Evolutionary conservation across 2,329 filamentous ascomycete species (phyloP).

Genomic region (Ambrosiella xylebori): DNA sequence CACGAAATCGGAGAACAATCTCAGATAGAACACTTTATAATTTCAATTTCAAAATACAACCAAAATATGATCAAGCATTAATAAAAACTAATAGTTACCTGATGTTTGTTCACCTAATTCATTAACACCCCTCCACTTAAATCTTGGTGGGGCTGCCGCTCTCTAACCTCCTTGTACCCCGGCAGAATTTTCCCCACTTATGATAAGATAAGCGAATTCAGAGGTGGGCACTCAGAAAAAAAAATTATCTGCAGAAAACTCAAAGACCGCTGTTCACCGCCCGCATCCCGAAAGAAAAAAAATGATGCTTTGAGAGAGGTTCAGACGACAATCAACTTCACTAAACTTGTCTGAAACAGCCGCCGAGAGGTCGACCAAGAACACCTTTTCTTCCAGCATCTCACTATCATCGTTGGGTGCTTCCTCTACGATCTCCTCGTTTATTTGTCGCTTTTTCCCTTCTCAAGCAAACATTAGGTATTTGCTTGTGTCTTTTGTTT

Average conservation of each 20-base stretch:
- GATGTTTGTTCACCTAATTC: neutral
- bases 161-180: neutral
- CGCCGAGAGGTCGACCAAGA: too few species aligned
- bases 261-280: slow-evolving; percentile 4
- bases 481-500: too few species aligned
- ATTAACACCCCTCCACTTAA: neutral
- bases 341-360: neutral
- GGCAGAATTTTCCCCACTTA: neutral
- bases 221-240: slow-evolving; percentile 14
- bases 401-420: too few species aligned
- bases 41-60: too few species aligned
- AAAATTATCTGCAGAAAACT: slow-evolving; percentile 12
- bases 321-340: neutral
- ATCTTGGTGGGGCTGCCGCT: slow-evolving; percentile 1
- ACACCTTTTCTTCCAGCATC: too few species aligned
- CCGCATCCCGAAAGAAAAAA: slow-evolving; percentile 7
- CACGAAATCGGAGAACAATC: too few species aligned
- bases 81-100: neutral
- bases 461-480: too few species aligned
- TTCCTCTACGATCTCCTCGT: too few species aligned
- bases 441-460: too few species aligned
- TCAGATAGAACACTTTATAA: too few species aligned
- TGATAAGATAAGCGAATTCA: slow-evolving; percentile 17
- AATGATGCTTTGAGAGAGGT: neutral
- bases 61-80: too few species aligned